phyloP scores from a whole-genome alignment of 1,284 basidiomycete genomes.

The Ceratobasidium sp. region DNA sequence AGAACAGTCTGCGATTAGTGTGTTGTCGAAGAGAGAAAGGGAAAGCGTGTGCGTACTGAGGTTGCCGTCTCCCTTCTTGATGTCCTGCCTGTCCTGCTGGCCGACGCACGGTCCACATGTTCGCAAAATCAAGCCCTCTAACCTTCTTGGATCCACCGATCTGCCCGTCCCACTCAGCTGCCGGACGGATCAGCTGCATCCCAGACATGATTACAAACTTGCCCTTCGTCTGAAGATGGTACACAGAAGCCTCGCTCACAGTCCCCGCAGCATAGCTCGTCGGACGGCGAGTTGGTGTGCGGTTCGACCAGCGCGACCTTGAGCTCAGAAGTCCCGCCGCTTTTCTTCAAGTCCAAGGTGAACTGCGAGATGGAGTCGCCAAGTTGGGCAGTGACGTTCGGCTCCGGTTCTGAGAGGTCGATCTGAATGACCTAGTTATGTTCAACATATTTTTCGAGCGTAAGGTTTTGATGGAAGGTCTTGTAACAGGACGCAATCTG shows the following conservation, averaged over 20 bases:
- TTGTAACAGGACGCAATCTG: conserved; percentile 93
- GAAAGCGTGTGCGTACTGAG: conserved; percentile 69
- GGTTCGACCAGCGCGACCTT: conserved; percentile 98
- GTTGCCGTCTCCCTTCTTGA: conserved; percentile 97
- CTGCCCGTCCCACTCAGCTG: conserved; percentile 95
- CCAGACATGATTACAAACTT: conserved; percentile 98
- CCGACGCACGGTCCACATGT: conserved; percentile 99
- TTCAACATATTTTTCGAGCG: conserved; percentile 88
- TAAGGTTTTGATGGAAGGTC: conserved; percentile 90
- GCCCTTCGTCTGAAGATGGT: conserved; percentile 91
- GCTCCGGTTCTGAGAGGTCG: conserved; percentile 96
- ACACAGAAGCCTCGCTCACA: conserved; percentile 84
- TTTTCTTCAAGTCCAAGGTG: conserved; percentile 90
- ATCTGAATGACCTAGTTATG: conserved; percentile 97
- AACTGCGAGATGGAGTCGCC: conserved; percentile 98
- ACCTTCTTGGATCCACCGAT: conserved; percentile 87
- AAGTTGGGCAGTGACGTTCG: conserved; percentile 99
- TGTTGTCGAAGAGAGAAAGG: not conserved
- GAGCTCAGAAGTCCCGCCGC: conserved; percentile 96
- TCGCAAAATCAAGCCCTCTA: conserved; percentile 95
- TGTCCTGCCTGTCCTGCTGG: conserved; percentile 97
- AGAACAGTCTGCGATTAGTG: not conserved
- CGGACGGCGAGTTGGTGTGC: conserved; percentile 99
- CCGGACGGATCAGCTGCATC: conserved; percentile 97
- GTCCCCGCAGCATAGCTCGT: conserved; percentile 98